A percentile compares a stretch with the other conserved stretches of the same genome.
Conservation (phyloP, 2,329 filamentous ascomycete species). For the Akanthomyces lecanii region DNA sequence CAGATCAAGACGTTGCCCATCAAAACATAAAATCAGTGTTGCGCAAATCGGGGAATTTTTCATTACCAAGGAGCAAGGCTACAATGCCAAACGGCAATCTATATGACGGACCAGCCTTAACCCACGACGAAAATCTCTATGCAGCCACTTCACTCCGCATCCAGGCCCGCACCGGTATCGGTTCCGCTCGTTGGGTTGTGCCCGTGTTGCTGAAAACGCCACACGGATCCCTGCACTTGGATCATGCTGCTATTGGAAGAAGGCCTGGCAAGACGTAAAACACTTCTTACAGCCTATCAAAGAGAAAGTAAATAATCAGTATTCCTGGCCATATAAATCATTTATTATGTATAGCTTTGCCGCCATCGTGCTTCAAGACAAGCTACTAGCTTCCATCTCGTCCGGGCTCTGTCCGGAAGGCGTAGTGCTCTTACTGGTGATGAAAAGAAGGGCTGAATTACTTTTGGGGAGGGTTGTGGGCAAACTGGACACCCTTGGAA, state of each 20-base stretch:
- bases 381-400: conserved; percentile 25
- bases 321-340: conserved; percentile 27
- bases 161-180: not conserved
- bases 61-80: not conserved
- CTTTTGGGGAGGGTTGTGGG: conserved; percentile 84
- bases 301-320: conserved; percentile 30
- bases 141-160: not conserved
- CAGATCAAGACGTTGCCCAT: conserved; percentile 82
- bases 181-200: not conserved
- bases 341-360: conserved; percentile 35
- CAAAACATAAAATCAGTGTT: conserved; percentile 48
- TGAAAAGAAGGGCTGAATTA: conserved; percentile 44
- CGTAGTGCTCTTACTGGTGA: conserved; percentile 18
- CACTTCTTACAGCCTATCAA: conserved; percentile 14
- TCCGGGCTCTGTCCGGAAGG: conserved; percentile 26
- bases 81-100: not conserved
- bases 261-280: conserved; percentile 2
- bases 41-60: not conserved
- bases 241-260: not conserved
- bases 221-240: not conserved
- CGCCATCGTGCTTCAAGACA: conserved; percentile 29
- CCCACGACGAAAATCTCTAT: not conserved
- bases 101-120: not conserved
- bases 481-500: conserved; percentile 86
- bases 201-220: conserved; percentile 2